A percentile compares a stretch with the other conserved stretches of the same genome.
Evolutionary conservation across 139 green algal species (phyloP).

Genomic region (Penium margaritaceum): DNA sequence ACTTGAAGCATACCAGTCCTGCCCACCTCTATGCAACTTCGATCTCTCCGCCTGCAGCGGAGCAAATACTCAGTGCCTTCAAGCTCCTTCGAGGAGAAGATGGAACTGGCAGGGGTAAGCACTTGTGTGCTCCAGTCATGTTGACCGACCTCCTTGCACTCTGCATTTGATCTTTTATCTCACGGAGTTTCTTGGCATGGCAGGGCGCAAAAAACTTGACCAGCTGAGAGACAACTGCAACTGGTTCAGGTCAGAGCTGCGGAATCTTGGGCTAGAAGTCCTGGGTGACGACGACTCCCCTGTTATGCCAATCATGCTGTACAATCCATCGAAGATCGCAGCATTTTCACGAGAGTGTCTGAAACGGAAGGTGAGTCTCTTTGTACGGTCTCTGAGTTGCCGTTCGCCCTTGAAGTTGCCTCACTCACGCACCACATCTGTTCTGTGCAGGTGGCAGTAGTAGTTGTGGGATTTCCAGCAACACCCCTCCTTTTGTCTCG

Average conservation of each 20-base stretch:
- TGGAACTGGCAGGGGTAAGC: constrained; percentile 52
- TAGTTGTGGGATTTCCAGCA: neutral
- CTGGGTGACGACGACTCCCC: constrained; percentile 89
- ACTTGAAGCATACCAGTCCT: constrained; percentile 63
- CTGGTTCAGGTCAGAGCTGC: constrained; percentile 76
- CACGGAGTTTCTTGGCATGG: neutral
- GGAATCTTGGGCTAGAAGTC: constrained; percentile 75
- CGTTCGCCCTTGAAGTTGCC: neutral
- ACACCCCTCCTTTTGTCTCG: neutral
- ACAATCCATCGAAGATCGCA: constrained; percentile 74
- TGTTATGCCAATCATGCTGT: constrained; percentile 97
- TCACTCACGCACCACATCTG: constrained; percentile 8
- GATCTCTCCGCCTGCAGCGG: constrained; percentile 73
- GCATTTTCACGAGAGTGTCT: constrained; percentile 69
- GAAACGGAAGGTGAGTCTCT: constrained; percentile 44
- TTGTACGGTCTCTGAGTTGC: neutral
- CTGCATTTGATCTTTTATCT: neutral
- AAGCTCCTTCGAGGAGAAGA: constrained; percentile 65
- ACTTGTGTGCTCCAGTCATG: neutral
- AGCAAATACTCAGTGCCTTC: constrained; percentile 67
- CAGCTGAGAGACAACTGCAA: constrained; percentile 83
- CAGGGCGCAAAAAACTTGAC: constrained; percentile 68
- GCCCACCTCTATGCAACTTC: constrained; percentile 74
- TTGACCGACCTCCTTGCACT: neutral
- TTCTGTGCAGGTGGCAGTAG: constrained; percentile 32